Percentiles rank a stretch among this genome's conserved stretches.
Conservation (phyloP, 2,329 filamentous ascomycete genomes). For the Ascocoryne sarcoides region DNA sequence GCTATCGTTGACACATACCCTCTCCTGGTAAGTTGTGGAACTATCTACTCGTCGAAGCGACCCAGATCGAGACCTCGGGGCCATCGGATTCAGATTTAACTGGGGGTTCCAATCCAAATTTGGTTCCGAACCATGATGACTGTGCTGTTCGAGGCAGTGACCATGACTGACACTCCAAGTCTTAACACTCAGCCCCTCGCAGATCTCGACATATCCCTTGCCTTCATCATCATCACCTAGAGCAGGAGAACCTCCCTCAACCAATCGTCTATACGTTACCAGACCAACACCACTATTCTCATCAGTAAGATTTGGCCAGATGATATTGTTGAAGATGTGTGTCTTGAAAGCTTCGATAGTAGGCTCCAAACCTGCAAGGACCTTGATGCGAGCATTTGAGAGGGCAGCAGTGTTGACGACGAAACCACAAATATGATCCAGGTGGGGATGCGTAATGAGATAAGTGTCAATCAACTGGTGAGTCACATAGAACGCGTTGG, state of each 20-base stretch:
- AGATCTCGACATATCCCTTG: slow-evolving; percentile 79
- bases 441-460: slow-evolving; percentile 92
- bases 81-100: neutral
- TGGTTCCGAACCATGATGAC: slow-evolving; percentile 47
- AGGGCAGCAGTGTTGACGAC: slow-evolving; percentile 89
- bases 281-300: slow-evolving; percentile 92
- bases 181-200: slow-evolving; percentile 81
- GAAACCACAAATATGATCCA: slow-evolving; percentile 88
- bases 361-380: slow-evolving; percentile 73
- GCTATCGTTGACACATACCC: slow-evolving; percentile 68
- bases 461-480: slow-evolving; percentile 76
- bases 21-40: neutral
- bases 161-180: slow-evolving; percentile 85
- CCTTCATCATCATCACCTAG: slow-evolving; percentile 66
- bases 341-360: slow-evolving; percentile 89
- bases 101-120: neutral
- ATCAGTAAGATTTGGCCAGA: slow-evolving; percentile 95
- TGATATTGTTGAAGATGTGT: slow-evolving; percentile 95
- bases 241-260: slow-evolving; percentile 79
- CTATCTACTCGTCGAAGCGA: neutral
- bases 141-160: slow-evolving; percentile 68
- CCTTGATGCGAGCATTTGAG: slow-evolving; percentile 72
- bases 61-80: neutral
- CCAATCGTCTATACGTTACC: slow-evolving; percentile 79
- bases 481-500: slow-evolving; percentile 76